Evolutionary conservation across 371 early-diverging fungal species (phyloP), one percentile per base, ranked within the genome.

Genomic region (Umbelopsis sp.): DNA sequence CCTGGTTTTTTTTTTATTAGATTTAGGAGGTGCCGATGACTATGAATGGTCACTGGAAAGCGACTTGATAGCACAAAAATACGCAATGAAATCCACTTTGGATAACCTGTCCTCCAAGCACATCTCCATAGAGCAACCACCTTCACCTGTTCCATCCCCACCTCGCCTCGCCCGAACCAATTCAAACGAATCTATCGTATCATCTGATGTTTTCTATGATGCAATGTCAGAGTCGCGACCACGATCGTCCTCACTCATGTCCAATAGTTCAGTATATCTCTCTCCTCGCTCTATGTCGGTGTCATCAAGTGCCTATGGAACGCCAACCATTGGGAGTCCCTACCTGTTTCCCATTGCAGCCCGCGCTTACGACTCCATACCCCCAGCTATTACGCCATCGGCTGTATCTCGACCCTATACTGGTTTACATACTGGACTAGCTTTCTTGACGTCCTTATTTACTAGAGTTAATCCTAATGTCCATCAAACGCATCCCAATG

Each of bases 1-100:
- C 22, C 29, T 32, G 0, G 12, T 51, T 18, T 44, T 24, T 67
- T 22, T 22, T 0, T 22, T 22, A 22, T 0, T 0, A 76, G 76
- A 65, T 37, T 65, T 76, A 10, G 77, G 75, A 44, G 79, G 79
- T 9, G 48, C 52, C 3, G 70, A 74, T 52, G 45, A 68, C 18
- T 68, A 71, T 20, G 41, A 51, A 63, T 79, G 79, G 79, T 45
- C 41, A 32, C 7, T 74, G 7, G 69, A 53, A 24, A 50, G 63
- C 12, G 78, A 76, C 46, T 24, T 45, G 22, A 37, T 68, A 25
- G 68, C 50, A 50, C 52, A 48, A 44, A 70, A 67, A 65, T 75
- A 72, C 63, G 63, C 24, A 24, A 16, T 32, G 29, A 71, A 29
- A 24, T 35, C 35, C 25, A 44, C 66, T 22, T 63, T 50, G 29